Conservation (phyloP, 2,329 filamentous ascomycete genomes). For the Fonsecaea nubica region DNA sequence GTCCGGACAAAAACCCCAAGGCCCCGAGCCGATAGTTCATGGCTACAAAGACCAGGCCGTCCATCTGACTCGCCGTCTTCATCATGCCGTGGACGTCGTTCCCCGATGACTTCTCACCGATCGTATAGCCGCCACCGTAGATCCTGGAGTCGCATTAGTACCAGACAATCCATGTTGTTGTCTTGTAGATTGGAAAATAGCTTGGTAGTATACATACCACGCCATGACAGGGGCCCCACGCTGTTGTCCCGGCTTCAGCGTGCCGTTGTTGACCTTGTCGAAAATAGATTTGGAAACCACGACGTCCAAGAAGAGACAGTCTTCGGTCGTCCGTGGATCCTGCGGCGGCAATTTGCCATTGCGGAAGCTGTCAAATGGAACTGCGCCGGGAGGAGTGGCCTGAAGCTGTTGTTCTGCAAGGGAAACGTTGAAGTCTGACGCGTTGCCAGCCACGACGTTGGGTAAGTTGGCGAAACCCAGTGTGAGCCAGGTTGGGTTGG, state of each 20-base stretch:
- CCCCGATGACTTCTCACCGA: constrained; percentile 47
- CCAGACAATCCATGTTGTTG: constrained; percentile 11
- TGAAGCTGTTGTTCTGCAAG: constrained; percentile 36
- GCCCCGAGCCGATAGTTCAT: constrained; percentile 58
- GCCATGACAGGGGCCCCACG: constrained; percentile 45
- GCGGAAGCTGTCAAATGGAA: constrained; percentile 2
- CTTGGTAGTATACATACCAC: constrained; percentile 42
- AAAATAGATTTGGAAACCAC: constrained; percentile 46
- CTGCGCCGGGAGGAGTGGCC: constrained; percentile 5
- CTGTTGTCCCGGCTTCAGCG: constrained; percentile 1
- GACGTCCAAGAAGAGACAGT: constrained; percentile 50
- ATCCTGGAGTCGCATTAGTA: constrained; percentile 44
- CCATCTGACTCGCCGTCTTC: constrained; percentile 47
- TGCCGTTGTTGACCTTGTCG: constrained; percentile 44
- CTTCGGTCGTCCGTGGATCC: constrained; percentile 45
- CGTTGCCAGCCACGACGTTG: constrained; percentile 41
- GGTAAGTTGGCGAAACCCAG: constrained; percentile 46
- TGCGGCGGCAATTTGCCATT: constrained; percentile 24
- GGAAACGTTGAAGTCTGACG: constrained; percentile 42
- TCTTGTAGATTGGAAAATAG: background rate
- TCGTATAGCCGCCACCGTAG: constrained; percentile 56
- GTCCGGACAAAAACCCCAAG: constrained; percentile 57
- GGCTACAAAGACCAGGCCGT: constrained; percentile 54
- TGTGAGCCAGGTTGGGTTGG: constrained; percentile 53
- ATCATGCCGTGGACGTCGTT: constrained; percentile 51